Base-by-base conservation (phyloP, 164 flowering plant species). In the Aristolochia contorta region DNA sequence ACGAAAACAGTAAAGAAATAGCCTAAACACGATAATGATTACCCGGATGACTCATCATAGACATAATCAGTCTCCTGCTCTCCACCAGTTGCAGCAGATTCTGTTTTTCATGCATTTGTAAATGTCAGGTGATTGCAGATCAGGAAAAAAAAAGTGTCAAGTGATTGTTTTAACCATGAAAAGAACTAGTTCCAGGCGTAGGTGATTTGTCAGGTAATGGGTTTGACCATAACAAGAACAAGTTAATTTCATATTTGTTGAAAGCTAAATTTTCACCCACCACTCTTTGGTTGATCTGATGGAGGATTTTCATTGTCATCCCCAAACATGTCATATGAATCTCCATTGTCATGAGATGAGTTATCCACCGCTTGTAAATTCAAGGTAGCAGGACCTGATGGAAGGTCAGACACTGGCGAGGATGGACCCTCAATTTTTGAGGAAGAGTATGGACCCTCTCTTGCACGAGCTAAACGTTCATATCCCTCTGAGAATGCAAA, bases 41-140 rank as follows among this genome's bases (percentile, higher is more conserved):
- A 93, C 98, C 98, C 98, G 61, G 97, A 84, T 60, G 97, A 73
- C 63, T 93, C 96, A 61, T 93, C 98, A 59, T 67, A 90, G 2
- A 84, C 82, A 72, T 84, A 93, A 70, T 93, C 98, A 70, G 52
- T 81, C 60, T 81, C 79, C 65, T 57, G 18, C 55, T 69, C 72
- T 65, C 64, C 81, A 73, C 67, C 91, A 83, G 79, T 65, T 65
- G 47, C 68, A 46, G 37, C 65, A 62, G 55, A 27, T 27, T 27
- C 30, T 27, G 30, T 27, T 2, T 27, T 27, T 27, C 30, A 27
- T 27, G 30, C 30, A 27, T 27, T 2, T 2, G 30, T 27, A 27
- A 27, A 27, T 27, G 30, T 27, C 30, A 27, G 30, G 5, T 27
- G 30, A n/a, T n/a, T n/a, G n/a, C n/a, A n/a, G n/a, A n/a, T n/a